These are phyloP conservation scores for Naganishia randhawae DNA, from an alignment of 768 basidiomycete species.

Conservation along the genomic window DNA sequence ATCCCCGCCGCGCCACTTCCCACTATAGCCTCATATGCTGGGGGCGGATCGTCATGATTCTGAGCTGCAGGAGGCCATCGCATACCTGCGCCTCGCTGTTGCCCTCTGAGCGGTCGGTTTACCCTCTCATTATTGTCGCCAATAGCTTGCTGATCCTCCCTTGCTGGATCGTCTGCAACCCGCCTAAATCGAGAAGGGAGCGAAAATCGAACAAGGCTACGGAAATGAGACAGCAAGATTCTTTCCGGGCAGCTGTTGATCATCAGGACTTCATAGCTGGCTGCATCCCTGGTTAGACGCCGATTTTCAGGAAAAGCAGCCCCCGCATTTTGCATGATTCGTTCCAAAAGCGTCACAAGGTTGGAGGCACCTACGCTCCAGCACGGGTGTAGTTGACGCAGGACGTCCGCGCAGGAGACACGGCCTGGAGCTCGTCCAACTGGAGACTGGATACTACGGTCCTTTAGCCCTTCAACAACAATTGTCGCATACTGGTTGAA, in stretches of 20 bases:
- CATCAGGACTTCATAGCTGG: not conserved
- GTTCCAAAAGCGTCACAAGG: conserved; percentile 1
- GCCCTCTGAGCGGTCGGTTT: not conserved
- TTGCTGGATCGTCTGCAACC: not conserved
- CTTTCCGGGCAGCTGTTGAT: conserved; percentile 6
- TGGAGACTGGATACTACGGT: not conserved
- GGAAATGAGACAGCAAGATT: conserved; percentile 4
- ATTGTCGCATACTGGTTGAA: not conserved
- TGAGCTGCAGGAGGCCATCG: not conserved
- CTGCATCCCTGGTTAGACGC: not conserved
- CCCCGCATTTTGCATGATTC: conserved; percentile 1
- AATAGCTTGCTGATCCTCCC: not conserved
- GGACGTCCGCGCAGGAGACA: not conserved
- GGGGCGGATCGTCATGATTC: conserved; percentile 5
- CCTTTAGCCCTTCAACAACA: not conserved
- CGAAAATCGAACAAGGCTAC: not conserved
- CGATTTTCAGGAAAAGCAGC: not conserved
- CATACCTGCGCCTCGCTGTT: not conserved
- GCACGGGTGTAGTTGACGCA: conserved; percentile 11
- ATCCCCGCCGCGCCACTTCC: too few relatives aligned
- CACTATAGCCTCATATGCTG: not conserved
- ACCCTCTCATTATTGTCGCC: not conserved
- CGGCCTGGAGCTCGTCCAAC: not conserved
- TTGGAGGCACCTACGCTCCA: not conserved
- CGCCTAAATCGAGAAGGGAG: not conserved